phyloP scores from a whole-genome alignment of 1,139 yeast species.

The Candida pseudocylindracea region DNA sequence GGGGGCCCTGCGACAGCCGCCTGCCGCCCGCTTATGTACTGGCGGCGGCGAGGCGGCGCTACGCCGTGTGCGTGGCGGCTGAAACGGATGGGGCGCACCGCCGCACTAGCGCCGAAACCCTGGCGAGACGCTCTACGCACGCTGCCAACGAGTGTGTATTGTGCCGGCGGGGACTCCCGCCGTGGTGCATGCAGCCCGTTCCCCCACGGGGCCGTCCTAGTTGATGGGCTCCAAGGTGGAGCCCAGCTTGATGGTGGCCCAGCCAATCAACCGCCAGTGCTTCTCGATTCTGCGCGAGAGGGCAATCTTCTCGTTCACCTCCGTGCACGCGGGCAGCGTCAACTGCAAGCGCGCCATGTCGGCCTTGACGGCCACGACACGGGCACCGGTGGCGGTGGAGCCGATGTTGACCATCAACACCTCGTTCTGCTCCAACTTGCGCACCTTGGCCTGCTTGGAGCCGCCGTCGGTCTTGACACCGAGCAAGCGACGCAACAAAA shows the following conservation, averaged over 20 bases:
- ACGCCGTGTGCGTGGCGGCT: no score
- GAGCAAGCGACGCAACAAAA: slow-evolving; percentile 84
- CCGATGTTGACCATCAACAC: slow-evolving; percentile 98
- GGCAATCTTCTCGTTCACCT: slow-evolving; percentile 94
- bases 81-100: neutral
- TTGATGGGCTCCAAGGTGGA: slow-evolving; percentile 56
- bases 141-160: neutral
- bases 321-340: slow-evolving; percentile 98
- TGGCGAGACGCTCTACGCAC: no score
- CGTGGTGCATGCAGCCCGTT: neutral
- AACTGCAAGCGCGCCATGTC: slow-evolving; percentile 97
- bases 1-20: no score
- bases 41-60: no score
- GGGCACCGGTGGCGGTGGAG: slow-evolving; percentile 97
- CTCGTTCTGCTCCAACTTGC: slow-evolving; percentile 85
- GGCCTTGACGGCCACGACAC: slow-evolving; percentile 94
- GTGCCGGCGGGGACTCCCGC: neutral
- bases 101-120: neutral
- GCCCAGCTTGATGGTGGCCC: slow-evolving; percentile 98
- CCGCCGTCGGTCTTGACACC: slow-evolving; percentile 99
- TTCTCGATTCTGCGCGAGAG: slow-evolving; percentile 96
- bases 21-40: no score
- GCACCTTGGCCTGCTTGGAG: slow-evolving; percentile 83
- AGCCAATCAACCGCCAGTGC: slow-evolving; percentile 99
- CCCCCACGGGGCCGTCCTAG: slow-evolving; percentile 3